A percentile compares a stretch with the other conserved stretches of the same genome.
phyloP scores from a whole-genome alignment of 495 filamentous ascomycete genomes.

The Aspergillus incahuasiensis region DNA sequence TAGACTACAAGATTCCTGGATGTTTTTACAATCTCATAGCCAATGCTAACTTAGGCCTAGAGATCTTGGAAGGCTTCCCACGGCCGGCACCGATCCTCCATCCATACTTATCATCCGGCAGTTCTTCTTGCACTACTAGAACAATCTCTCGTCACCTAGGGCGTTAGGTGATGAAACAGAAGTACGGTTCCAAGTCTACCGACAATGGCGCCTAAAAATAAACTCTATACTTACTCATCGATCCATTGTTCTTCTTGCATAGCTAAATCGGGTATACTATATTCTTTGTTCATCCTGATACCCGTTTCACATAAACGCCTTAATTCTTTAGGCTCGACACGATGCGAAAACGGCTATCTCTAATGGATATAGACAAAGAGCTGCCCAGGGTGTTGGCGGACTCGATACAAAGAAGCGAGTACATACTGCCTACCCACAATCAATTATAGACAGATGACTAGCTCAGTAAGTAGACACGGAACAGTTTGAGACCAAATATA shows the following conservation, averaged over 20 bases:
- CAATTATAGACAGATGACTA: neutral
- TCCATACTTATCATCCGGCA: no score
- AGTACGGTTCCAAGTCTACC: neutral
- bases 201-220: neutral
- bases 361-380: neutral
- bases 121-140: no score
- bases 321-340: neutral
- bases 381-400: neutral
- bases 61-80: no score
- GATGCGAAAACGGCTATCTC: neutral
- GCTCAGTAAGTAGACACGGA: neutral
- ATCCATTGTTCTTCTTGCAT: neutral
- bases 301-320: neutral
- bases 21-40: no score
- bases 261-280: no score
- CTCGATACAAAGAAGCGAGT: neutral
- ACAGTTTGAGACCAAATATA: neutral
- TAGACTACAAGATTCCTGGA: no score
- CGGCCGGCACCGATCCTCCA: no score
- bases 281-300: neutral
- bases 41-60: no score
- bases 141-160: no score
- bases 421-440: neutral
- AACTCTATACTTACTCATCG: neutral
- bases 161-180: neutral